Conservation (phyloP, 148 eudicot species). For the Rhododendron kiyosumense region DNA sequence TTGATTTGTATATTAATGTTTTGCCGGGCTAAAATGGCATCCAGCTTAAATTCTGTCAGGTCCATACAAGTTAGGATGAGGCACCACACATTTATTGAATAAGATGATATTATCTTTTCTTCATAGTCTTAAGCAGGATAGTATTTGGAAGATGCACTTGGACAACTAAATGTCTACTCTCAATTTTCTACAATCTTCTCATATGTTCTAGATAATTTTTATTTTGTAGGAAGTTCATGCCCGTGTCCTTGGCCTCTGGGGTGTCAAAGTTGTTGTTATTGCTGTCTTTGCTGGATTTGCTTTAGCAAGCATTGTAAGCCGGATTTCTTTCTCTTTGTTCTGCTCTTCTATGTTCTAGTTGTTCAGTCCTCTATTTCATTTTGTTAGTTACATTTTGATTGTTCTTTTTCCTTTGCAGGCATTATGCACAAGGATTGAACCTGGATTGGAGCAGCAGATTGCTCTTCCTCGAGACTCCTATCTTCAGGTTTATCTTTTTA, state of each 20-base stretch:
- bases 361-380: background rate
- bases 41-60: background rate
- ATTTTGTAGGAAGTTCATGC: constrained; percentile 83
- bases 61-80: background rate
- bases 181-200: background rate
- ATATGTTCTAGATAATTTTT: background rate
- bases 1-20: background rate
- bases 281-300: constrained; percentile 66
- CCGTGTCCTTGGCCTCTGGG: constrained; percentile 72
- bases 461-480: constrained; percentile 97
- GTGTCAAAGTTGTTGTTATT: constrained; percentile 68
- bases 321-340: constrained; percentile 1
- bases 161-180: background rate
- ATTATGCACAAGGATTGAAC: constrained; percentile 89
- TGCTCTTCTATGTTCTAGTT: background rate
- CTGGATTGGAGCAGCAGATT: constrained; percentile 96
- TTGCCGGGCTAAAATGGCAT: background rate
- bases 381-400: background rate
- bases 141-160: background rate
- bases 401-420: constrained; percentile 43
- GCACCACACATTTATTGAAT: background rate
- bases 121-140: background rate
- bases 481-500: constrained; percentile 66
- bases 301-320: constrained; percentile 88
- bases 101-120: background rate